phyloP scores from a whole-genome alignment of 1,284 basidiomycete genomes.

The Peniophora sp. region DNA sequence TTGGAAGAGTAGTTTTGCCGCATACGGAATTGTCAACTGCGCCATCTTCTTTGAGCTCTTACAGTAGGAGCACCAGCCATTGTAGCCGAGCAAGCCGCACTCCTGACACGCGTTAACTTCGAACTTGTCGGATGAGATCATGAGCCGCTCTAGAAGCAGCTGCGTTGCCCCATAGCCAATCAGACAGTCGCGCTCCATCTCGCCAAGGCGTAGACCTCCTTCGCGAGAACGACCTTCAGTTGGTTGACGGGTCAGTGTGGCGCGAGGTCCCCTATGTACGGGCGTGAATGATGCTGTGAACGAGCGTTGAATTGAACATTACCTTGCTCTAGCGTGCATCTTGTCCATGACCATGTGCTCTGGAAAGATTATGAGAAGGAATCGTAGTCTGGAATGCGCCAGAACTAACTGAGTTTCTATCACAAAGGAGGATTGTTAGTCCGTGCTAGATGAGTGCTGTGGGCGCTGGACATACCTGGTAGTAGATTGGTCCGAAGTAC shows the following conservation, averaged over 20 bases:
- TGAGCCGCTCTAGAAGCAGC: slow-evolving; percentile 89
- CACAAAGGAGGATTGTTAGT: slow-evolving; percentile 6
- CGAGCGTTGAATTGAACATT: slow-evolving; percentile 13
- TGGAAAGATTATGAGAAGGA: slow-evolving; percentile 19
- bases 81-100: slow-evolving; percentile 96
- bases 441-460: slow-evolving; percentile 24
- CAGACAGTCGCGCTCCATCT: slow-evolving; percentile 98
- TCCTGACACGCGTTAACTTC: slow-evolving; percentile 94
- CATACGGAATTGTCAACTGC: slow-evolving; percentile 96
- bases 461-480: slow-evolving; percentile 54
- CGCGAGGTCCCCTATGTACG: slow-evolving; percentile 76
- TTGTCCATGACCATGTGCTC: slow-evolving; percentile 99
- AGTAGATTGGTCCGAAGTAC: slow-evolving; percentile 98
- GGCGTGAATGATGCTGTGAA: background rate
- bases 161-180: slow-evolving; percentile 97
- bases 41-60: slow-evolving; percentile 95
- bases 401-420: slow-evolving; percentile 70
- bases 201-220: slow-evolving; percentile 93
- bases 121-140: slow-evolving; percentile 98
- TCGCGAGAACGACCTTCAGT: slow-evolving; percentile 98
- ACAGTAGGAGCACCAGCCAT: slow-evolving; percentile 94
- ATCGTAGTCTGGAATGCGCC: slow-evolving; percentile 16
- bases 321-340: slow-evolving; percentile 98
- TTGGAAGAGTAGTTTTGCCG: slow-evolving; percentile 94
- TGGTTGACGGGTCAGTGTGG: slow-evolving; percentile 94